phyloP scores from a whole-genome alignment of 2,329 filamentous ascomycete genomes.

The Lecanicillium sp. region DNA sequence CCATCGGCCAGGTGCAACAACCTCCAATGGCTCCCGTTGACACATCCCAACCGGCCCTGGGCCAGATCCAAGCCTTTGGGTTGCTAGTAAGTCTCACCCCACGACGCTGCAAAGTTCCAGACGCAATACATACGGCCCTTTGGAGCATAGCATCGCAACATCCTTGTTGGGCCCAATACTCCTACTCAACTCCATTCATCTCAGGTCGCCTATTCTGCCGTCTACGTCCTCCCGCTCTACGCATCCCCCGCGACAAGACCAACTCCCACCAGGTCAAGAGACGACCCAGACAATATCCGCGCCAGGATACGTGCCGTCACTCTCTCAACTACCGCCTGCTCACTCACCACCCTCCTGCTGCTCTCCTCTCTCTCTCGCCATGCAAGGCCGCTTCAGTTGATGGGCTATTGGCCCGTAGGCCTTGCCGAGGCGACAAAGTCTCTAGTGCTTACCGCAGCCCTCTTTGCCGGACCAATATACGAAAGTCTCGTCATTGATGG shows the following conservation, averaged over 20 bases:
- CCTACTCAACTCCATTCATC: background rate
- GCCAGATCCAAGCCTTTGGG: conserved; percentile 17
- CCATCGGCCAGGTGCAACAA: no score
- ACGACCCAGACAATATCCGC: conserved; percentile 83
- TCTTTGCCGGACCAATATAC: conserved; percentile 81
- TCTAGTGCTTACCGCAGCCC: conserved; percentile 63
- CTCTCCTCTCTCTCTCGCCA: conserved; percentile 42
- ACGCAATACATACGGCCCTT: no score
- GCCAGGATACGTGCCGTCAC: conserved; percentile 77
- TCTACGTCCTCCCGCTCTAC: conserved; percentile 91
- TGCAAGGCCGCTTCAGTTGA: conserved; percentile 50
- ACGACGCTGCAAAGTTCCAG: background rate
- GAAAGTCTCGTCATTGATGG: conserved; percentile 69
- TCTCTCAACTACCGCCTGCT: conserved; percentile 63
- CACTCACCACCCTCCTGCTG: conserved; percentile 58
- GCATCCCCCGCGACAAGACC: conserved; percentile 72
- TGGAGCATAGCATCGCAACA: no score
- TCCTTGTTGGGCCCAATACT: background rate
- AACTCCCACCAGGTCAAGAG: conserved; percentile 69
- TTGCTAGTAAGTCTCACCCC: conserved; percentile 16
- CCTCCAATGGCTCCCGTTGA: no score
- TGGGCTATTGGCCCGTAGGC: conserved; percentile 77
- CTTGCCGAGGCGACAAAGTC: conserved; percentile 54
- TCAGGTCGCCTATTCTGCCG: conserved; percentile 67
- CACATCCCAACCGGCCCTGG: conserved; percentile 8